Percentiles rank a stretch among this genome's conserved stretches.
Conservation (phyloP, 139 green algal genomes). For the Chlamydomonas incerta region DNA sequence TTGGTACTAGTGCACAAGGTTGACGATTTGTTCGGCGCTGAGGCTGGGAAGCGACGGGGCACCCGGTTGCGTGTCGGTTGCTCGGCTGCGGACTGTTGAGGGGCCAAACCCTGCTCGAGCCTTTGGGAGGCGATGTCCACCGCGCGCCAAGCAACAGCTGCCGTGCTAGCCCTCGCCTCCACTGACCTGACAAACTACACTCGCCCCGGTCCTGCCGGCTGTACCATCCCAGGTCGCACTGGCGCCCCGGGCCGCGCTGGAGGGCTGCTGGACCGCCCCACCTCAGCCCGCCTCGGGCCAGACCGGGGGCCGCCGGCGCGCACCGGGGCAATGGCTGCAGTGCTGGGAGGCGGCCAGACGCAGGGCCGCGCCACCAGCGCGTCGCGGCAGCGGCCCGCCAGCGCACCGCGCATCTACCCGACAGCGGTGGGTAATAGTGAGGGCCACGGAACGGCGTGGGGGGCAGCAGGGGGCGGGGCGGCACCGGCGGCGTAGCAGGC, state of each 20-base stretch:
- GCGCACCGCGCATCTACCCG: neutral
- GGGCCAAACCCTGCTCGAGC: too few species aligned
- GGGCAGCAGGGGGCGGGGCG: neutral
- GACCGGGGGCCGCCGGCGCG: neutral
- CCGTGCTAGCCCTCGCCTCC: neutral
- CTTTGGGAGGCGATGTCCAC: too few species aligned
- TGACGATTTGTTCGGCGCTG: too few species aligned
- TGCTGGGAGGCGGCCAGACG: slow-evolving; percentile 15
- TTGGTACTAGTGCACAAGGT: too few species aligned
- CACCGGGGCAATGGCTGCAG: slow-evolving; percentile 1
- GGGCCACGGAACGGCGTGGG: neutral
- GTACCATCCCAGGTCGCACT: neutral
- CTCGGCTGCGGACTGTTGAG: too few species aligned
- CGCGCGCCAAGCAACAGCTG: neutral
- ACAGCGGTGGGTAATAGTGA: neutral
- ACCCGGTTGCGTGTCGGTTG: too few species aligned
- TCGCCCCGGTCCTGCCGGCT: neutral
- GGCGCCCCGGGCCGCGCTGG: neutral
- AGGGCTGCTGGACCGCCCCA: slow-evolving; percentile 25
- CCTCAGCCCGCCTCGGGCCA: neutral
- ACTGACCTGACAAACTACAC: neutral
- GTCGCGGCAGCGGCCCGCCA: neutral
- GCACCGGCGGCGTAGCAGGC: too few species aligned
- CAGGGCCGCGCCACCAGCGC: neutral
- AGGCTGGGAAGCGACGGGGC: too few species aligned